phyloP scores from a whole-genome alignment of 495 filamentous ascomycete species.

The Zalerion maritima region DNA sequence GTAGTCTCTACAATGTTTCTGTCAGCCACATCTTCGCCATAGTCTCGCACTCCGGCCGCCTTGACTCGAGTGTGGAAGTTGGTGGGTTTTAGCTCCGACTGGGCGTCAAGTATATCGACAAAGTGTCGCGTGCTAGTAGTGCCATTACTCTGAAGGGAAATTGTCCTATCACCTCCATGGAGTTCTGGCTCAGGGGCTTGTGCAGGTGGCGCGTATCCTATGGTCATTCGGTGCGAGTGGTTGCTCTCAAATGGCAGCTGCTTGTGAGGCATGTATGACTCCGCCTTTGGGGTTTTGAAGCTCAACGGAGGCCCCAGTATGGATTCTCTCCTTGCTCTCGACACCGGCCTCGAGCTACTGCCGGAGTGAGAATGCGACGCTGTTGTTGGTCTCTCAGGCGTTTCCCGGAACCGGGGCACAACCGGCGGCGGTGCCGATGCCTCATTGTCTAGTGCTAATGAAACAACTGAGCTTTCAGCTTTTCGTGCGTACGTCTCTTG shows the following conservation, averaged over 20 bases:
- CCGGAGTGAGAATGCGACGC: slow-evolving; percentile 16
- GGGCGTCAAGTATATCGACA: slow-evolving; percentile 38
- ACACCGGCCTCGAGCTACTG: slow-evolving; percentile 3
- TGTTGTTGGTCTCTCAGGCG: slow-evolving; percentile 20
- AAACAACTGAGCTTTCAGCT: slow-evolving; percentile 14
- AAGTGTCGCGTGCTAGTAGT: slow-evolving; percentile 10
- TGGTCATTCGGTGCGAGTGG: slow-evolving; percentile 6
- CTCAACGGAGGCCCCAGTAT: slow-evolving; percentile 14
- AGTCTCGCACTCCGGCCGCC: slow-evolving; percentile 31
- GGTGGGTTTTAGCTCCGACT: slow-evolving; percentile 29
- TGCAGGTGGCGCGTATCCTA: background rate
- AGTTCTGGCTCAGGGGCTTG: slow-evolving; percentile 3
- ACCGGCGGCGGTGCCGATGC: slow-evolving; percentile 15
- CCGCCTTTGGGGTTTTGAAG: slow-evolving; percentile 10
- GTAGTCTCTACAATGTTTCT: slow-evolving; percentile 30
- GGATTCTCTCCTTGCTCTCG: slow-evolving; percentile 2
- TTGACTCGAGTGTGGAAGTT: slow-evolving; percentile 30
- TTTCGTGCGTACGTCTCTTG: slow-evolving; percentile 14
- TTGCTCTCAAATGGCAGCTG: slow-evolving; percentile 6
- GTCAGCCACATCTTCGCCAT: slow-evolving; percentile 41
- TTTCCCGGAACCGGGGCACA: slow-evolving; percentile 14
- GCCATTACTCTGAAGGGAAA: slow-evolving; percentile 14
- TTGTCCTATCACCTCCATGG: slow-evolving; percentile 2
- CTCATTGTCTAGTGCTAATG: slow-evolving; percentile 9
- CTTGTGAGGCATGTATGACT: too few relatives aligned